Evolutionary conservation across 2,329 filamentous ascomycete species (phyloP).

Genomic region (Phaeosphaeriaceae sp.): DNA sequence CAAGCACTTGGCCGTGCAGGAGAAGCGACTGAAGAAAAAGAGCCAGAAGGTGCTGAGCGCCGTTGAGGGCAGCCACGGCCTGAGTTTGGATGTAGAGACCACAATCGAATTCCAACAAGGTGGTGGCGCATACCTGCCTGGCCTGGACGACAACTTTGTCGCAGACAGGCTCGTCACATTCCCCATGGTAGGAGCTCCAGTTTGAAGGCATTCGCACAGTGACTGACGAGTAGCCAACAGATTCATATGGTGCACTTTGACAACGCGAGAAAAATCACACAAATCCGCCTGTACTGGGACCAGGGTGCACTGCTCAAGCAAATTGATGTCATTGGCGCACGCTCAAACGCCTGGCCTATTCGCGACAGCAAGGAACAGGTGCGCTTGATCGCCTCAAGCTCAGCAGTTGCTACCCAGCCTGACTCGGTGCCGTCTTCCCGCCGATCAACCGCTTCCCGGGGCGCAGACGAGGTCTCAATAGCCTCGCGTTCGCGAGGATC

Average conservation of each 20-base stretch:
- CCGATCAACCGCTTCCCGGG: conserved; percentile 42
- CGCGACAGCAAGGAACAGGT: conserved; percentile 84
- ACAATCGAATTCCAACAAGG: conserved; percentile 79
- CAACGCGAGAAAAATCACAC: conserved; percentile 74
- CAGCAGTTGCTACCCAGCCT: conserved; percentile 47
- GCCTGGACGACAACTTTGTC: conserved; percentile 92
- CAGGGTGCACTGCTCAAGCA: conserved; percentile 92
- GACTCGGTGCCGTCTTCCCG: conserved; percentile 39
- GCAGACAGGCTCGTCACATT: conserved; percentile 80
- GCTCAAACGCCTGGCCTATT: conserved; percentile 94
- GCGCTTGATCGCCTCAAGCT: conserved; percentile 71
- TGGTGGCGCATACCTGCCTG: conserved; percentile 86
- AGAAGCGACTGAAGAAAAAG: conserved; percentile 81
- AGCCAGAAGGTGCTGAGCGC: conserved; percentile 76
- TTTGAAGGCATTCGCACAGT: neutral
- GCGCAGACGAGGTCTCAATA: conserved; percentile 40
- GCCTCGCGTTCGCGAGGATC: conserved; percentile 49
- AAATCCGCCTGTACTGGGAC: conserved; percentile 93
- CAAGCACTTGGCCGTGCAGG: conserved; percentile 77
- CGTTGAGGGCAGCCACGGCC: conserved; percentile 72
- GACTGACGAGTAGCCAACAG: conserved; percentile 31
- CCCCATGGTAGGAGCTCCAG: conserved; percentile 70
- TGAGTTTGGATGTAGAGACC: conserved; percentile 82
- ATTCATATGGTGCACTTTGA: conserved; percentile 87
- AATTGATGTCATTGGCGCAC: conserved; percentile 89